Conservation (phyloP, 2,329 filamentous ascomycete genomes). For the Fusarium ramigenum region DNA sequence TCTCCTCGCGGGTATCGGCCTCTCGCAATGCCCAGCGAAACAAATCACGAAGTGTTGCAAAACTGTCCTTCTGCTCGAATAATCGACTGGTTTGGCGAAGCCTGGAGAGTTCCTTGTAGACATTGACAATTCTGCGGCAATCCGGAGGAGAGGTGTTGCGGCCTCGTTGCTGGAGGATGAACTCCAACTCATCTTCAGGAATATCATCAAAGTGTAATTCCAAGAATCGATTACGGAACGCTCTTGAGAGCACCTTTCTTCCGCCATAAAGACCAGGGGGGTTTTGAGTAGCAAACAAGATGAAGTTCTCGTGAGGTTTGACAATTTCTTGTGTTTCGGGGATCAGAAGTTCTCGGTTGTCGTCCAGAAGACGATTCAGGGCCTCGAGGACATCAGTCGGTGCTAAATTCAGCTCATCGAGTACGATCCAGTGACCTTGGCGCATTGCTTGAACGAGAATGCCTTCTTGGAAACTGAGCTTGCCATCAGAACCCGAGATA, state of each 20-base stretch:
- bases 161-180: slow-evolving; percentile 88
- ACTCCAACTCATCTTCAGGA: slow-evolving; percentile 90
- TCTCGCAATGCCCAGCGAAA: slow-evolving; percentile 93
- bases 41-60: slow-evolving; percentile 93
- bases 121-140: slow-evolving; percentile 88
- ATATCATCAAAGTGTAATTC: slow-evolving; percentile 99
- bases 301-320: slow-evolving; percentile 91
- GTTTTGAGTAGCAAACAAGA: slow-evolving; percentile 98
- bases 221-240: slow-evolving; percentile 95
- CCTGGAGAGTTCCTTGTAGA: slow-evolving; percentile 91
- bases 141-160: slow-evolving; percentile 89
- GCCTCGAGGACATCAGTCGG: slow-evolving; percentile 97
- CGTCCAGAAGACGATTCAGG: slow-evolving; percentile 92
- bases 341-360: slow-evolving; percentile 94
- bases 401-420: slow-evolving; percentile 96
- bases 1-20: slow-evolving; percentile 85
- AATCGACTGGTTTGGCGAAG: slow-evolving; percentile 89
- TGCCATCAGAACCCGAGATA: slow-evolving; percentile 84
- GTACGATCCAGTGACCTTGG: slow-evolving; percentile 95
- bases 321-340: slow-evolving; percentile 97
- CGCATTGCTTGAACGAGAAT: slow-evolving; percentile 91
- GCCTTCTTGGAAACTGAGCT: slow-evolving; percentile 90
- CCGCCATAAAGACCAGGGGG: slow-evolving; percentile 95
- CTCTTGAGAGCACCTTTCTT: slow-evolving; percentile 89
- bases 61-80: slow-evolving; percentile 97